Conservation (phyloP, 192 early-diverging fungal species). For the Pecoramyces ruminantium region DNA sequence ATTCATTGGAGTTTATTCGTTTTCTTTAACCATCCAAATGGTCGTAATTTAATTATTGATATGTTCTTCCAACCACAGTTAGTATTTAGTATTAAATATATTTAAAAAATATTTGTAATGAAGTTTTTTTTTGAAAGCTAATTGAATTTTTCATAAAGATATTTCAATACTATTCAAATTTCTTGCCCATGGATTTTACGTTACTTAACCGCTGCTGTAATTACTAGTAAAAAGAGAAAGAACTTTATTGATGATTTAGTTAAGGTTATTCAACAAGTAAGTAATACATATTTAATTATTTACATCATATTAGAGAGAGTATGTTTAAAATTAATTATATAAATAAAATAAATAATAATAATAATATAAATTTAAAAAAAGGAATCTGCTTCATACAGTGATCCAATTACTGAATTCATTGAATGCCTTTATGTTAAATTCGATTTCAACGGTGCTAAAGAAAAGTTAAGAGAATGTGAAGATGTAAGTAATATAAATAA, state of each 20-base stretch:
- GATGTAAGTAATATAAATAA: conserved; percentile 15
- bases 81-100: too few species aligned
- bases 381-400: conserved; percentile 42
- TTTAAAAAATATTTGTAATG: too few species aligned
- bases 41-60: conserved; percentile 85
- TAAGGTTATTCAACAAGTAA: conserved; percentile 66
- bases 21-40: conserved; percentile 95
- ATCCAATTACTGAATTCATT: conserved; percentile 88
- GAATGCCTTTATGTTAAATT: conserved; percentile 81
- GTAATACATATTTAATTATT: too few species aligned
- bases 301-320: too few species aligned
- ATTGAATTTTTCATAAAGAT: conserved; percentile 19
- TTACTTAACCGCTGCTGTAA: conserved; percentile 78
- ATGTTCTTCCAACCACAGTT: conserved; percentile 66
- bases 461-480: conserved; percentile 75
- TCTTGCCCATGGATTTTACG: conserved; percentile 92
- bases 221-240: conserved; percentile 74
- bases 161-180: conserved; percentile 95
- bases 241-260: conserved; percentile 77
- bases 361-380: conserved; percentile 20
- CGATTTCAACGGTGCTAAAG: conserved; percentile 84
- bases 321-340: too few species aligned
- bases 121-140: too few species aligned
- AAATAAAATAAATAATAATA: too few species aligned
- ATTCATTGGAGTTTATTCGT: conserved; percentile 97